phyloP scores from a whole-genome alignment of 768 basidiomycete species.

The Inosperma sp. region DNA sequence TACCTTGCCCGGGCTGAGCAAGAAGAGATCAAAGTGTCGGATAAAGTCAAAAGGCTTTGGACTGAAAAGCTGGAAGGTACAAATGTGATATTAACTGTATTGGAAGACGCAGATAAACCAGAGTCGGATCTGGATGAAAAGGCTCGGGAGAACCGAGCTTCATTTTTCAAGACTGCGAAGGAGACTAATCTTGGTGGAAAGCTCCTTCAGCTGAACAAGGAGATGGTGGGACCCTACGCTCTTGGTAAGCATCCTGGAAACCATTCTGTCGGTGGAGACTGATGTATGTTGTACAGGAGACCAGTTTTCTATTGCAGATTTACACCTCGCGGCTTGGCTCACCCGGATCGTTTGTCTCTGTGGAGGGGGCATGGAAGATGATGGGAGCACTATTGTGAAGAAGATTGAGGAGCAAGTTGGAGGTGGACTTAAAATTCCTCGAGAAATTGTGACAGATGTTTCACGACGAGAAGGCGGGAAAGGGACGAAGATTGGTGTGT shows the following conservation, averaged over 20 bases:
- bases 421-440: conserved; percentile 39
- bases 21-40: conserved; percentile 48
- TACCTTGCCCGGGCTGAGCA: conserved; percentile 51
- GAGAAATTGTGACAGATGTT: conserved; percentile 36
- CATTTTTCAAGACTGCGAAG: conserved; percentile 52
- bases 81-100: conserved; percentile 42
- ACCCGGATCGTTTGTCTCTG: conserved; percentile 52
- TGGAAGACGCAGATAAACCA: conserved; percentile 40
- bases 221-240: conserved; percentile 58
- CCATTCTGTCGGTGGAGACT: background rate
- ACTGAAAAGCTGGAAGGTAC: conserved; percentile 45
- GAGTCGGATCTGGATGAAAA: conserved; percentile 36
- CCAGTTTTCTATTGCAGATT: conserved; percentile 75
- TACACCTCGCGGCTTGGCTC: conserved; percentile 78
- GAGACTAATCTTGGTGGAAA: conserved; percentile 42
- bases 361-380: conserved; percentile 48
- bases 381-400: conserved; percentile 45
- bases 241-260: conserved; percentile 47
- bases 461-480: conserved; percentile 28
- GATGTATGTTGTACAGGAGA: conserved; percentile 50
- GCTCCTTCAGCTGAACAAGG: conserved; percentile 46
- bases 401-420: conserved; percentile 54
- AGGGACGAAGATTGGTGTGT: conserved; percentile 59
- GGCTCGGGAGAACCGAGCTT: conserved; percentile 37
- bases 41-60: conserved; percentile 63